A percentile compares a stretch with the other conserved stretches of the same genome.
Conservation (phyloP, 1,284 basidiomycete species). For the Spongispora temasekensis region DNA sequence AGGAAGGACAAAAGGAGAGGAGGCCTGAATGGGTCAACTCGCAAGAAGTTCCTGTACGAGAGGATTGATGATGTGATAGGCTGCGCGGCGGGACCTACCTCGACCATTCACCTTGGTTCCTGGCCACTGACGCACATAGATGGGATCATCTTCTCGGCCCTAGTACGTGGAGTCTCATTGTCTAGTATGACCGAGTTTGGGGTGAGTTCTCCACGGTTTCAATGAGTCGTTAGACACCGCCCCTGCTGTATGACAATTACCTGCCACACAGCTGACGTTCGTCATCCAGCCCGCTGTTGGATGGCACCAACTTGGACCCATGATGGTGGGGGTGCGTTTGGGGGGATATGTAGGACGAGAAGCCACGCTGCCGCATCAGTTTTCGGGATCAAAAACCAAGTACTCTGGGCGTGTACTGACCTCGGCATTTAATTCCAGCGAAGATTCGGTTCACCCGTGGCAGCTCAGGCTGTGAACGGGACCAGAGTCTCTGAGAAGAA, state of each 20-base stretch:
- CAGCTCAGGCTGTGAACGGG: constrained; percentile 21
- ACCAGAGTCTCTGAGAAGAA: background rate
- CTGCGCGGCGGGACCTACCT: background rate
- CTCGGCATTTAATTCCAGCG: constrained; percentile 26
- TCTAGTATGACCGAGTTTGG: constrained; percentile 18
- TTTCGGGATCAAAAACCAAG: constrained; percentile 8
- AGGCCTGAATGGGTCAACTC: constrained; percentile 3
- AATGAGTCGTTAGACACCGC: constrained; percentile 14
- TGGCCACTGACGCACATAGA: constrained; percentile 22
- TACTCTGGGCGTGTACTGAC: no score
- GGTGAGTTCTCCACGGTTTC: constrained; percentile 7
- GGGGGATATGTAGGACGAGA: constrained; percentile 8
- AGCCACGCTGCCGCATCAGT: constrained; percentile 13
- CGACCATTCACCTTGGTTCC: constrained; percentile 13
- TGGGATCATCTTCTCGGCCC: constrained; percentile 12
- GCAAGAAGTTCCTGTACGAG: background rate
- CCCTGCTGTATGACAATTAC: constrained; percentile 3
- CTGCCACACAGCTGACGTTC: background rate
- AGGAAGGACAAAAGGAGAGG: constrained; percentile 5
- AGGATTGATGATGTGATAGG: constrained; percentile 9
- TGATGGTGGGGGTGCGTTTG: constrained; percentile 10
- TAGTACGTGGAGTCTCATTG: constrained; percentile 12
- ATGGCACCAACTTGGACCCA: background rate
- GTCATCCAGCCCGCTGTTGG: background rate
- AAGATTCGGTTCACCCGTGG: constrained; percentile 15